These are phyloP conservation scores for Ambrosia trifida DNA, from an alignment of 129 eudicot species.

Conservation along the genomic window DNA sequence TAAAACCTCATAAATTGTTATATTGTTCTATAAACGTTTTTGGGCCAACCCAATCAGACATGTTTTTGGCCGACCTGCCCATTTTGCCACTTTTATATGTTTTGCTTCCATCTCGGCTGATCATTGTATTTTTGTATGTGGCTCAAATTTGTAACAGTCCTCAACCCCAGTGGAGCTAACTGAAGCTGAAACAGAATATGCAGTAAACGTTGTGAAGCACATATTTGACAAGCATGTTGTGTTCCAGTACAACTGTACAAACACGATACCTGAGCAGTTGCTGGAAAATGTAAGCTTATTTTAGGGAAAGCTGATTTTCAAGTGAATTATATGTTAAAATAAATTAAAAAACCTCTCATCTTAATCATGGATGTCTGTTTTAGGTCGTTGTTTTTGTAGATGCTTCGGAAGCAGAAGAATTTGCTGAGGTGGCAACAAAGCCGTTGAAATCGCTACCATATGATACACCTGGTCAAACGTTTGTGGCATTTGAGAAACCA, in stretches of 20 bases:
- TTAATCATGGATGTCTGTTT: slow-evolving; percentile 10
- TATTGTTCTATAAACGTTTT: not conserved
- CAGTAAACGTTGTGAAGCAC: slow-evolving; percentile 95
- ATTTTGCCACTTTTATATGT: not conserved
- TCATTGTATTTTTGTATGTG: slow-evolving; percentile 1
- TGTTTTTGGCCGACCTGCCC: not conserved
- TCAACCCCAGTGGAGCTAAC: slow-evolving; percentile 96
- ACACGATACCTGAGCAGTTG: slow-evolving; percentile 89
- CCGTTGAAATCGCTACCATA: slow-evolving; percentile 75
- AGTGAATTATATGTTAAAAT: not conserved
- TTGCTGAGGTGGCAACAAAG: slow-evolving; percentile 68
- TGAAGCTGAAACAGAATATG: slow-evolving; percentile 97
- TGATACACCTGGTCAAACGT: slow-evolving; percentile 92
- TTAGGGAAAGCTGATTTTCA: not conserved
- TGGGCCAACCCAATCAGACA: not conserved
- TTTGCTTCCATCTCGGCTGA: slow-evolving; percentile 20
- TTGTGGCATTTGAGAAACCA: slow-evolving; percentile 89
- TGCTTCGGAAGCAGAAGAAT: slow-evolving; percentile 96
- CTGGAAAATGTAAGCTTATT: slow-evolving; percentile 75
- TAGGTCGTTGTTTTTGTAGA: slow-evolving; percentile 88
- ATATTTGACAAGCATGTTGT: slow-evolving; percentile 80
- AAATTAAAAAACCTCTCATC: not conserved
- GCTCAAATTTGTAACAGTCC: slow-evolving; percentile 54
- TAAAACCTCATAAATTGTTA: not conserved
- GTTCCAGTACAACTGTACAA: slow-evolving; percentile 97